Evolutionary conservation across 1,139 yeast species (phyloP), one percentile per base, ranked within the genome.

Genomic region (Suhomyces kunorum): DNA sequence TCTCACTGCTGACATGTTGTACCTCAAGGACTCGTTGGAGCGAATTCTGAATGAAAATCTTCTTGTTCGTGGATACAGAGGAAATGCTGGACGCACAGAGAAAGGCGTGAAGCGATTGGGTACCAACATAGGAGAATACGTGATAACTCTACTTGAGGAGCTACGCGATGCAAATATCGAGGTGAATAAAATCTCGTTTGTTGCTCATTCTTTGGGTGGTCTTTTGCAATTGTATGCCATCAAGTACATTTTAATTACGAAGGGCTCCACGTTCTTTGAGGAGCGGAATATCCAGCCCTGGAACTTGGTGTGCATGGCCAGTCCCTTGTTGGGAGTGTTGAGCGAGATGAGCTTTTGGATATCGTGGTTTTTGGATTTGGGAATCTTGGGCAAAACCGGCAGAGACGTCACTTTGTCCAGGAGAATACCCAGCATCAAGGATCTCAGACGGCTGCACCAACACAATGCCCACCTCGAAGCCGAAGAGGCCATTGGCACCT

Each of bases 141-240:
- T 55, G 14, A 36, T 51, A 11, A 48, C 45, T 11, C 36, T 50
- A 3, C 33, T 58, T 8, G 49, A 47, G 2, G 40, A 49, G 5
- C 41, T 54, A 15, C 18, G 20, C 11, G 9, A 26, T 8, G 18
- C 42, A 13, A 45, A 45, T 5, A 24, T 38, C 18, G 42, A 34
- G 6, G 42, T 58, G 6, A 45, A 44, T 25, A 40, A 47, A n/a
- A 48, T 59, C 3, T 55, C 60, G 20, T 59, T 59, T 36, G 48
- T 59, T 19, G 64, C 57, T 14, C 64, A 59, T 35, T 56, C 61
- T 2, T 39, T 59, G 6, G 64, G 64, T 1, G 64, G 64, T 1
- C 46, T 55, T 13, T 56, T 58, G 5, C 64, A 59, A 40, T 40
- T 58, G 11, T 56, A 50, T 25, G 61, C 63, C 11, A 52, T 59